These are phyloP conservation scores for Malassezia sp. DNA, from an alignment of 1,284 basidiomycete species.

Conservation along the genomic window DNA sequence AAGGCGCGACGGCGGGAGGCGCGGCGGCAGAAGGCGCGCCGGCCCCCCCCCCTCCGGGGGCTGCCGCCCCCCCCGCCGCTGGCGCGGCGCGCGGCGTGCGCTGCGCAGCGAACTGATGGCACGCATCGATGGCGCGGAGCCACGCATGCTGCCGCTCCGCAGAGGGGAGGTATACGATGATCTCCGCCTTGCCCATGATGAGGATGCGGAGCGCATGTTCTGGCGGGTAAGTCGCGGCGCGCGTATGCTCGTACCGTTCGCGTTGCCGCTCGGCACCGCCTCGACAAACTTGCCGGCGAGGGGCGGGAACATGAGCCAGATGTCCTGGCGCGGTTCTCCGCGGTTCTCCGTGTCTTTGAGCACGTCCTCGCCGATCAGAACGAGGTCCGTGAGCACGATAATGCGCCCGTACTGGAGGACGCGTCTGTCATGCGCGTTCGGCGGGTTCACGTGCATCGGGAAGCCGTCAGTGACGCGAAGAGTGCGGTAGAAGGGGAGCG, in stretches of 20 bases:
- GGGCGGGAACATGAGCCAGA: conserved; percentile 90
- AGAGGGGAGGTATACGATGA: conserved; percentile 55
- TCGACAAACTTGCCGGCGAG: conserved; percentile 65
- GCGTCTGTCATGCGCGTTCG: neutral
- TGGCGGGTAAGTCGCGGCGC: no score
- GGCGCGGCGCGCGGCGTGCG: neutral
- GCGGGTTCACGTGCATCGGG: neutral
- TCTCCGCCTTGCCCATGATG: conserved; percentile 77
- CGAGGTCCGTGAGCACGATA: conserved; percentile 81
- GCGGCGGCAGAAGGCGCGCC: neutral
- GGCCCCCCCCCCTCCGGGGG: neutral
- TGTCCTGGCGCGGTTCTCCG: conserved; percentile 51
- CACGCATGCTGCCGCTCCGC: conserved; percentile 59
- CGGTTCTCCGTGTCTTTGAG: no score
- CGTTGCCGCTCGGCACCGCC: conserved; percentile 53
- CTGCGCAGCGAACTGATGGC: conserved; percentile 61
- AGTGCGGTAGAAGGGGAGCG: conserved; percentile 67
- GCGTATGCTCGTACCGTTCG: no score
- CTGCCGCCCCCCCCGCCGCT: neutral
- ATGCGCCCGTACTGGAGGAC: conserved; percentile 52
- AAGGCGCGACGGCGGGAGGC: neutral
- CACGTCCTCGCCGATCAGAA: conserved; percentile 57
- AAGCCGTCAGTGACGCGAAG: conserved; percentile 60
- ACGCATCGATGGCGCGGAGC: conserved; percentile 66
- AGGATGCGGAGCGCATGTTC: conserved; percentile 62